phyloP scores from a whole-genome alignment of 2,329 filamentous ascomycete species.

The Coniochaeta hoffmannii region DNA sequence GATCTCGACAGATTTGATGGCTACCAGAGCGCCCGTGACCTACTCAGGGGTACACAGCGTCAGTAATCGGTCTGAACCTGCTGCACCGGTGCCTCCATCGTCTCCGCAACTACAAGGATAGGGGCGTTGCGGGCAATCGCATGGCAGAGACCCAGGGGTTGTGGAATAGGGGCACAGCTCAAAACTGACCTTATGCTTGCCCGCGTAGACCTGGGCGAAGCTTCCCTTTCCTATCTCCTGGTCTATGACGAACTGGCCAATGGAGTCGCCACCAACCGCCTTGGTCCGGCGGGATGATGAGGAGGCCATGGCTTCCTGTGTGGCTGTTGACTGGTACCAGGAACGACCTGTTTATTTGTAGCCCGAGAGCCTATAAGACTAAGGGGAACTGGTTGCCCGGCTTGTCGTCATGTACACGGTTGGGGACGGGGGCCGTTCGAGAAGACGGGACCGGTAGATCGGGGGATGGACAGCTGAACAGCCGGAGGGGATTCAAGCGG shows the following conservation, averaged over 20 bases:
- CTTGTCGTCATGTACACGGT: slow-evolving; percentile 23
- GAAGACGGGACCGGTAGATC: too few species aligned
- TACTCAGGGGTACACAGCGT: slow-evolving; percentile 27
- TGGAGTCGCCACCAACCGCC: slow-evolving; percentile 25
- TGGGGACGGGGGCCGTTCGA: slow-evolving; percentile 10
- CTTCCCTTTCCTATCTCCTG: slow-evolving; percentile 95
- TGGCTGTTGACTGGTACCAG: slow-evolving; percentile 16
- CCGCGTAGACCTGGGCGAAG: slow-evolving; percentile 92
- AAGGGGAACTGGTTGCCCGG: slow-evolving; percentile 17
- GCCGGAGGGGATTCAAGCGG: not conserved
- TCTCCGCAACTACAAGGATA: too few species aligned
- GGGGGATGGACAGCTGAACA: not conserved
- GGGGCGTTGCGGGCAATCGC: too few species aligned
- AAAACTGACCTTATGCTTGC: slow-evolving; percentile 71
- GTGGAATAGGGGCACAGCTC: not conserved
- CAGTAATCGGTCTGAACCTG: not conserved
- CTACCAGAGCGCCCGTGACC: slow-evolving; percentile 75
- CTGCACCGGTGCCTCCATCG: not conserved
- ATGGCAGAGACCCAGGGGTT: not conserved
- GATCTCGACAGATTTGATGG: slow-evolving; percentile 94
- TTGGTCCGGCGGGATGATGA: slow-evolving; percentile 17
- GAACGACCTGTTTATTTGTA: slow-evolving; percentile 14
- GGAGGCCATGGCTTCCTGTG: slow-evolving; percentile 20
- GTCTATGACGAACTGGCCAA: slow-evolving; percentile 76
- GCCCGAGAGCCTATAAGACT: slow-evolving; percentile 22